These are phyloP conservation scores for Cladobotryum mycophilum DNA, from an alignment of 2,329 filamentous ascomycete genomes.

Conservation along the genomic window DNA sequence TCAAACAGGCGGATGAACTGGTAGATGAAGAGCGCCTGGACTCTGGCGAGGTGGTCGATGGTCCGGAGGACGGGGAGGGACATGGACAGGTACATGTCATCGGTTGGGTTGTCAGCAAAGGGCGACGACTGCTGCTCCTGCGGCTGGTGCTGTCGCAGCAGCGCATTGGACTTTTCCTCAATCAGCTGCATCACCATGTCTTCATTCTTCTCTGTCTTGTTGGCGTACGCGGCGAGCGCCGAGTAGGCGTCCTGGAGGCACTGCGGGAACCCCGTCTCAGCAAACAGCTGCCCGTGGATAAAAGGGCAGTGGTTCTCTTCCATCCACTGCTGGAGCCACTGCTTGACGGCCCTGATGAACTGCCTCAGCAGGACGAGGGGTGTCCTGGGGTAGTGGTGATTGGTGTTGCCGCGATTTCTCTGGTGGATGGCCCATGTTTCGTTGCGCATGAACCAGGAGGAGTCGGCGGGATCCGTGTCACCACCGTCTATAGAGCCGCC, in stretches of 20 bases:
- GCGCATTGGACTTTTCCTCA: constrained; percentile 14
- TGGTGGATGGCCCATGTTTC: constrained; percentile 15
- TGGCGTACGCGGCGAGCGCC: constrained; percentile 18
- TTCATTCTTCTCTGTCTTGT: constrained; percentile 21
- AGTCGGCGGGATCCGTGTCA: background rate
- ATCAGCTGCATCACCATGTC: constrained; percentile 20
- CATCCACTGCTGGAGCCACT: constrained; percentile 22
- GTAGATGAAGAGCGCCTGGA: constrained; percentile 18
- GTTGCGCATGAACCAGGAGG: constrained; percentile 16
- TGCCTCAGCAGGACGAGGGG: constrained; percentile 17
- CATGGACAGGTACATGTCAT: background rate
- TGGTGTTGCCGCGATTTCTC: background rate
- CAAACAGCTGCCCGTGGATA: constrained; percentile 23
- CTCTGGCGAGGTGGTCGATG: constrained; percentile 16
- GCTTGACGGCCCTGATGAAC: constrained; percentile 19
- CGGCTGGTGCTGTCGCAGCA: constrained; percentile 7
- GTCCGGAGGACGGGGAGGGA: background rate
- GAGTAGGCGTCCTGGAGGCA: constrained; percentile 25
- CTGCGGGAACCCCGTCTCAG: constrained; percentile 16
- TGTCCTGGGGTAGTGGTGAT: background rate
- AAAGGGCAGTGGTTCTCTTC: constrained; percentile 20
- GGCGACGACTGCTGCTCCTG: too few species aligned
- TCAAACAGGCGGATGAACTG: constrained; percentile 21
- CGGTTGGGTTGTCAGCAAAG: too few species aligned
- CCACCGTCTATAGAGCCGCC: background rate